Evolutionary conservation across 306 rosid genomes (phyloP).

Genomic region (Sesbania bispinosa): DNA sequence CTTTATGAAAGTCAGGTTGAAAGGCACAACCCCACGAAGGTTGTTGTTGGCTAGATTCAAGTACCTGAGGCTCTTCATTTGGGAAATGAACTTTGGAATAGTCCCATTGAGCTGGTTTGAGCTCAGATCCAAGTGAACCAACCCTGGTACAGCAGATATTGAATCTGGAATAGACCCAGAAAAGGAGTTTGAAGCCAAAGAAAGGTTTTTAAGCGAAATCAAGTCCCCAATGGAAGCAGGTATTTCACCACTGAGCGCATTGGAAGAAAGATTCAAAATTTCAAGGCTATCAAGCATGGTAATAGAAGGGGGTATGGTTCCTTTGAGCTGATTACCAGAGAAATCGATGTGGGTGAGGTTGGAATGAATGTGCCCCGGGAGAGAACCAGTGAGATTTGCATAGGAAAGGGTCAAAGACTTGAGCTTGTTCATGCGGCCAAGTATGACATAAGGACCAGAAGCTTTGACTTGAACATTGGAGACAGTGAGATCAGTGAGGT

Average conservation of each 20-base stretch:
- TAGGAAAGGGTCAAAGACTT: conserved; percentile 56
- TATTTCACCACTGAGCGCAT: conserved; percentile 55
- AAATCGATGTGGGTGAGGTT: conserved; percentile 78
- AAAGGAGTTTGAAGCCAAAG: conserved; percentile 68
- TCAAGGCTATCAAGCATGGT: conserved; percentile 59
- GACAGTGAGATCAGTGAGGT: conserved; percentile 78
- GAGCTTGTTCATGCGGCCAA: conserved; percentile 67
- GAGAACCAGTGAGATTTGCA: conserved; percentile 71
- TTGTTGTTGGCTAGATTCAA: conserved; percentile 80
- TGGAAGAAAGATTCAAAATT: conserved; percentile 61
- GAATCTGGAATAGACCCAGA: conserved; percentile 80
- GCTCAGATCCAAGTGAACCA: conserved; percentile 86
- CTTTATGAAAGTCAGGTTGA: conserved; percentile 55
- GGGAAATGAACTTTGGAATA: conserved; percentile 70
- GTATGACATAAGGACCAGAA: conserved; percentile 74
- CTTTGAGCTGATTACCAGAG: conserved; percentile 63
- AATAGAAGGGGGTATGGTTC: conserved; percentile 60
- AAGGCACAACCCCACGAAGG: conserved; percentile 74
- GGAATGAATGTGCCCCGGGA: conserved; percentile 57
- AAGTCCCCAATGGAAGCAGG: conserved; percentile 75
- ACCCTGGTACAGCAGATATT: conserved; percentile 57
- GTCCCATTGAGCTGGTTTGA: conserved; percentile 84
- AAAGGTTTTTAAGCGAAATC: conserved; percentile 52
- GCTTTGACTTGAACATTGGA: conserved; percentile 50
- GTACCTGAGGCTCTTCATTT: conserved; percentile 63